Evolutionary conservation across 2,329 filamentous ascomycete species (phyloP).

Genomic region (Purpureocillium takamizusanense): DNA sequence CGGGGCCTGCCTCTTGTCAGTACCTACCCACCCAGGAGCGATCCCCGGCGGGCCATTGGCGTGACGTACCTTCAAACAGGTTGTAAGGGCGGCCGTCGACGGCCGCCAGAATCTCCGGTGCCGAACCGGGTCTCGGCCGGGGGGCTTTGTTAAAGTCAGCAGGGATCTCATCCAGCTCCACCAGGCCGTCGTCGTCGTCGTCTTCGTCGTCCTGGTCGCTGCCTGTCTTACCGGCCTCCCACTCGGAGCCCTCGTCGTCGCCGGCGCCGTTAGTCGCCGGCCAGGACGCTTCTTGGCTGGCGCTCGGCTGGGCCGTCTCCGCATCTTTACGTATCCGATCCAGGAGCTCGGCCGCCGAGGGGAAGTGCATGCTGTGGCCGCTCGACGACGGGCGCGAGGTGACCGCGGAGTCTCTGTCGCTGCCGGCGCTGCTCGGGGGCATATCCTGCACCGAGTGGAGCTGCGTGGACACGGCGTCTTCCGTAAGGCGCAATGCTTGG

Average conservation of each 20-base stretch:
- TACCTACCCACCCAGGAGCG: neutral
- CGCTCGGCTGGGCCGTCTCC: neutral
- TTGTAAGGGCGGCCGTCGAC: neutral
- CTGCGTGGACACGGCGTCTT: slow-evolving; percentile 9
- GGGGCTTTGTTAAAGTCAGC: too few species aligned
- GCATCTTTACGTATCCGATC: neutral
- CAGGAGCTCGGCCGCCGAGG: neutral
- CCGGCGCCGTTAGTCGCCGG: too few species aligned
- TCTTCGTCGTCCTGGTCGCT: neutral
- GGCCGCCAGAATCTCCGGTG: too few species aligned
- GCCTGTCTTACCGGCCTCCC: neutral
- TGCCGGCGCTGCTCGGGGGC: neutral
- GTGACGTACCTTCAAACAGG: neutral
- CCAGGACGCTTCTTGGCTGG: too few species aligned
- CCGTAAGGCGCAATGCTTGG: slow-evolving; percentile 11
- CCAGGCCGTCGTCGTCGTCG: neutral
- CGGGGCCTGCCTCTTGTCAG: slow-evolving; percentile 1
- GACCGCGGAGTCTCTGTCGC: too few species aligned
- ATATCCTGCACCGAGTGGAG: slow-evolving; percentile 4
- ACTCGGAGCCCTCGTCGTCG: neutral
- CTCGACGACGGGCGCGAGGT: too few species aligned
- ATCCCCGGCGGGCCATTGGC: neutral
- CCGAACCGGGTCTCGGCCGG: too few species aligned
- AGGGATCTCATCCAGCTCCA: too few species aligned
- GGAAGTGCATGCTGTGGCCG: neutral